Evolutionary conservation across 495 filamentous ascomycete species (phyloP).

Genomic region (Aspergillus bertholletiae): DNA sequence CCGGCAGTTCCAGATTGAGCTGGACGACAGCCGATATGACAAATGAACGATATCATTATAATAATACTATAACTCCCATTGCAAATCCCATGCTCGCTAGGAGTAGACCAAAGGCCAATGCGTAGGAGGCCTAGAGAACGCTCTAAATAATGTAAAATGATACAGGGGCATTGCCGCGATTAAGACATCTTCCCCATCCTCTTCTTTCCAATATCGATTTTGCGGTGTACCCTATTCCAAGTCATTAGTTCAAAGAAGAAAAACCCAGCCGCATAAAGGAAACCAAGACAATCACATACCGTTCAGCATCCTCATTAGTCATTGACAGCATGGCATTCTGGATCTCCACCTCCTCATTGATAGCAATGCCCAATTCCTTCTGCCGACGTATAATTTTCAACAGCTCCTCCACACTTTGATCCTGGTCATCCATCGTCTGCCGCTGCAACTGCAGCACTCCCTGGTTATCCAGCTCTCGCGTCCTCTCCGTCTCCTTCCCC

Average conservation of each 20-base stretch:
- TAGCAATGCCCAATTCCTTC: slow-evolving; percentile 80
- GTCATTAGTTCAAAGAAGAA: slow-evolving; percentile 19
- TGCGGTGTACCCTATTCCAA: slow-evolving; percentile 41
- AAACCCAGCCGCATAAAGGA: not conserved
- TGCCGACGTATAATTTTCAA: slow-evolving; percentile 73
- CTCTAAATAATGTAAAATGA: not conserved
- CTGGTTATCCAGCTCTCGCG: slow-evolving; percentile 84
- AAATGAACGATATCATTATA: not conserved
- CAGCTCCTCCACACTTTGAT: slow-evolving; percentile 72
- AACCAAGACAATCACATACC: slow-evolving; percentile 32
- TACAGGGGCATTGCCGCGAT: slow-evolving; percentile 1
- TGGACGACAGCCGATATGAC: not conserved
- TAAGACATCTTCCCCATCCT: slow-evolving; percentile 71
- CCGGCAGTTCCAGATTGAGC: not conserved
- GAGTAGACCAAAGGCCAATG: not conserved
- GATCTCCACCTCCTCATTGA: slow-evolving; percentile 77
- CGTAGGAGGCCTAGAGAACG: not conserved
- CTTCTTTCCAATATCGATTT: slow-evolving; percentile 80
- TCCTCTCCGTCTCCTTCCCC: slow-evolving; percentile 84
- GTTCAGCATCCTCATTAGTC: slow-evolving; percentile 71
- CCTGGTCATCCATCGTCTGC: slow-evolving; percentile 82
- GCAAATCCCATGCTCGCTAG: not conserved
- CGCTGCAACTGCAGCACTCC: slow-evolving; percentile 83
- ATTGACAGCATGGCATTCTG: slow-evolving; percentile 79
- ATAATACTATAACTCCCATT: not conserved